Evolutionary conservation across 176 grass and related monocot genomes (phyloP), one percentile per base, ranked within the genome.

Genomic region (Aechmea fasciata): DNA sequence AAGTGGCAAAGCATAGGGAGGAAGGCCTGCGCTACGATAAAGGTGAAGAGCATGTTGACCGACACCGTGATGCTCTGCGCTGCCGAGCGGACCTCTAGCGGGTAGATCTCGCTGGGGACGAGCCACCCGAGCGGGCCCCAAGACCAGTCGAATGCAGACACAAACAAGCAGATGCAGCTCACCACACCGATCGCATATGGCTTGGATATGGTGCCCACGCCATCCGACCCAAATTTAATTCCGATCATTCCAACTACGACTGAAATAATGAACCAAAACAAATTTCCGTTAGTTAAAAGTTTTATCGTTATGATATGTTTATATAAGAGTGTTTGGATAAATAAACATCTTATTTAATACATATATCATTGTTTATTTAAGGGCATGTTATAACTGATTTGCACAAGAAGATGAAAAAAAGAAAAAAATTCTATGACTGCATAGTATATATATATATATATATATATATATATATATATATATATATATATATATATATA

Each of bases 1-100:
- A 61, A 18, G 14, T 20, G 55, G 55, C 55, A 61, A 22, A 61
- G 55, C 55, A 61, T 61, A 15, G 20, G 55, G 9, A 61, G 55
- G 55, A 61, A 61, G 17, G 20, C 22, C n/a, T n/a, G 13, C 3
- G n/a, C 55, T 18, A 61, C 15, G 11, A 61, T 20, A n/a, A 61
- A 61, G 55, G 55, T 61, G 55, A 61, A 61, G 55, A 61, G 55
- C 55, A 61, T 61, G 55, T 61, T 61, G 17, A 61, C 15, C 13
- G 55, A 61, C 55, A 61, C 55, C 8, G 55, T 61, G 15, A 61
- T 2, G 10, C 55, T 61, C 17, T 22, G 55, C 1, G 17, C 55
- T 6, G 55, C 55, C 13, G 55, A 61, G 1, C 55, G 55, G 4
- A 61, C 20, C 15, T 61, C 55, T 9, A 61, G 55, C 9, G 55